Conservation (phyloP, 495 filamentous ascomycete genomes). For the Glonium stellatum region DNA sequence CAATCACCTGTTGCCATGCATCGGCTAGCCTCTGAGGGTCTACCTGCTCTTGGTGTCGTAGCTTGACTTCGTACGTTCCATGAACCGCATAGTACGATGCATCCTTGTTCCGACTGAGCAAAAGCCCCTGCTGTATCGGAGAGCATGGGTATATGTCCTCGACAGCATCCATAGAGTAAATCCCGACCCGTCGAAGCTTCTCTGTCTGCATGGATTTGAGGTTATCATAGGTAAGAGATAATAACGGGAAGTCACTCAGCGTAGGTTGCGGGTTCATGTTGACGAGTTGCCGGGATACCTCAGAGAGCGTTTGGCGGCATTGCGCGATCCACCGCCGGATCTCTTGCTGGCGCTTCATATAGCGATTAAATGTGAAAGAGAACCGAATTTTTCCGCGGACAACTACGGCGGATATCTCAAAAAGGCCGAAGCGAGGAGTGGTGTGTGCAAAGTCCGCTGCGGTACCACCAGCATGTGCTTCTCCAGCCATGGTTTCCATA, state of each 20-base stretch:
- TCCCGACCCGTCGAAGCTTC: constrained; percentile 4
- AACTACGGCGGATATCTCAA: constrained; percentile 29
- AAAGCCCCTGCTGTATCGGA: constrained; percentile 42
- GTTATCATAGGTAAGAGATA: constrained; percentile 31
- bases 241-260: constrained; percentile 30
- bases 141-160: constrained; percentile 43
- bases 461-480: constrained; percentile 33
- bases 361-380: constrained; percentile 30
- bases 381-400: constrained; percentile 24
- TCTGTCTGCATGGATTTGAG: constrained; percentile 20
- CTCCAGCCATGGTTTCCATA: constrained; percentile 14
- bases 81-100: constrained; percentile 43
- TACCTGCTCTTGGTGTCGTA: no score
- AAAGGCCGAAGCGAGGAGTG: constrained; percentile 15
- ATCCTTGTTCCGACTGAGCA: constrained; percentile 46
- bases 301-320: constrained; percentile 24
- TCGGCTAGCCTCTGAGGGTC: no score
- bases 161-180: constrained; percentile 28
- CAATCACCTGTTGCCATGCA: no score
- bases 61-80: constrained; percentile 44
- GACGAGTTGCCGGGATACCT: constrained; percentile 9
- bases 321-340: constrained; percentile 33
- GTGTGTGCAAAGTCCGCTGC: no score
- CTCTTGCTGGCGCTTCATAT: constrained; percentile 32
- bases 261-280: constrained; percentile 23